Percentiles rank a stretch among this genome's conserved stretches.
phyloP scores from a whole-genome alignment of 768 basidiomycete genomes.

The Hypholoma sublateritium region DNA sequence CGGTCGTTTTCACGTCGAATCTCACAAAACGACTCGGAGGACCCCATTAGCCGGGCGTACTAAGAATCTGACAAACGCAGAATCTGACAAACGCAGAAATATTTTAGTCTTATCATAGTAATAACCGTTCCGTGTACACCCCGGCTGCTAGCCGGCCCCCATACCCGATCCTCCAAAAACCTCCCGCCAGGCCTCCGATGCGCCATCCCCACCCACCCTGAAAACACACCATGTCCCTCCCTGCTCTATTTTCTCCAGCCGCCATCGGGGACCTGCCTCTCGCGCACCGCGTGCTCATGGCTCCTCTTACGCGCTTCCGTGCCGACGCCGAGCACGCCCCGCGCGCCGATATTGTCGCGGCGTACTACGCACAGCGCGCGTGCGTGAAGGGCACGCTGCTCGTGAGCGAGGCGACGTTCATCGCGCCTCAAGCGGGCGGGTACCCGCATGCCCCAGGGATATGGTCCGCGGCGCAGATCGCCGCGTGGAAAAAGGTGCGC shows the following conservation, averaged over 20 bases:
- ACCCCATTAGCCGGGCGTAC: too few relatives aligned
- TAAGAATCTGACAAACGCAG: too few relatives aligned
- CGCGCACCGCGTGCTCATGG: conserved; percentile 52
- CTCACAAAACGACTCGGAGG: too few relatives aligned
- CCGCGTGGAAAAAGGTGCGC: conserved; percentile 52
- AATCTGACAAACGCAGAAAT: too few relatives aligned
- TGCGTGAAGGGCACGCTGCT: conserved; percentile 50
- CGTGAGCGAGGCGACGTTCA: conserved; percentile 58
- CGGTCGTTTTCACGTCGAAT: too few relatives aligned
- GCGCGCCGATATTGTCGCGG: conserved; percentile 30
- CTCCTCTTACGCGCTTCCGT: conserved; percentile 51
- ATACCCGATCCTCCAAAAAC: too few relatives aligned
- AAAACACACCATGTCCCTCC: too few relatives aligned
- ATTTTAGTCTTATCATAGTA: too few relatives aligned
- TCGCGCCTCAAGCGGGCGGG: conserved; percentile 53
- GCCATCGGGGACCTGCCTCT: conserved; percentile 40
- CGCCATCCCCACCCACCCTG: too few relatives aligned
- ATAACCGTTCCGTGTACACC: too few relatives aligned
- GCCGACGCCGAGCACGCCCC: conserved; percentile 38
- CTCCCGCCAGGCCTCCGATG: too few relatives aligned
- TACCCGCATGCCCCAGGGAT: conserved; percentile 57
- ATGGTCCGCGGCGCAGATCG: conserved; percentile 58
- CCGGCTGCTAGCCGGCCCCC: too few relatives aligned
- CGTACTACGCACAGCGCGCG: conserved; percentile 51
- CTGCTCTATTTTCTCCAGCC: conserved; percentile 44